Base-by-base conservation (phyloP, 176 grass and related monocot species). In the Avena sativa region DNA sequence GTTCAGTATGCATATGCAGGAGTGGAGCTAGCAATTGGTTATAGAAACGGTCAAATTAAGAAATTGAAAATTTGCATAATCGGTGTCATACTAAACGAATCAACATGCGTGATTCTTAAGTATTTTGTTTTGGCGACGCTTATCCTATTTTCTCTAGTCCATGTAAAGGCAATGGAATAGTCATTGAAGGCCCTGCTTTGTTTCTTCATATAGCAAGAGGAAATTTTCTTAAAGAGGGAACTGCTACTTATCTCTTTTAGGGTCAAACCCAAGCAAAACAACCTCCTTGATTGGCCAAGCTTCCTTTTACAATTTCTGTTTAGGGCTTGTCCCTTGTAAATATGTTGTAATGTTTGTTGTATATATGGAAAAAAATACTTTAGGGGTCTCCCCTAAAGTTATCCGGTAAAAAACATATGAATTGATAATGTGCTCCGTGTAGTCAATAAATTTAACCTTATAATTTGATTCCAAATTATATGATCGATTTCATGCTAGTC, bases 141-240 rank as follows among this genome's bases (percentile, higher is more conserved):
- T 16, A 30, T 30, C 47, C 13, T 51, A 1, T 26, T 75, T 25
- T 28, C 72, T 28, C 47, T 9, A 26, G 21, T 75, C 21, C 72
- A 28, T 51, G 21, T 75, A 28, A 75, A 75, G 21, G 47, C 1
- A 51, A 75, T 75, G 21, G 8, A 51, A 75, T 75, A 75, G 3
- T 49, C 47, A 28, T 75, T 12, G 21, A 75, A 75, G 6, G 15
- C 14, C 47, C 72, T 49, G 12, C 13, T 74, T 12, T 28, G 21
- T 51, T 75, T 75, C n/a, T 75, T 51, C 47, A 52, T 75, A 30
- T 75, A 75, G 47, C 72, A 75, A 75, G 25, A 64, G n/a, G 19
- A 10, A n/a, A 60, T 9, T 9, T 60, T 59, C 25, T 65, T 65
- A 6, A 65, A 65, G 61, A 65, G 26, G 12, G 12, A 66, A 6